phyloP scores from a whole-genome alignment of 768 basidiomycete species.

The Hypholoma sublateritium region DNA sequence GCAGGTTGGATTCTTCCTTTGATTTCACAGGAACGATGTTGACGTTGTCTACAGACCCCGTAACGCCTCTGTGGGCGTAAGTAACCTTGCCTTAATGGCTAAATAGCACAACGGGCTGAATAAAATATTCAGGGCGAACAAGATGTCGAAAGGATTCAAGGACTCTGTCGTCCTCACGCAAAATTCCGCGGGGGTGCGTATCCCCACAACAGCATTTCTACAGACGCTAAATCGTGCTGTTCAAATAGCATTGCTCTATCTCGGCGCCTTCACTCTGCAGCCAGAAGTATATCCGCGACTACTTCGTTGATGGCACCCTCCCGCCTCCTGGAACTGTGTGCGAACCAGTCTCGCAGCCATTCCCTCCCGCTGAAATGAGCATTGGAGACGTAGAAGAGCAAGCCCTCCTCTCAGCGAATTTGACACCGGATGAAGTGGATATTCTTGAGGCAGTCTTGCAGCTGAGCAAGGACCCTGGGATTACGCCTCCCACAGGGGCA shows the following conservation, averaged over 20 bases:
- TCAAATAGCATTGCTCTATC: conserved; percentile 1
- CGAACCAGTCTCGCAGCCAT: conserved; percentile 17
- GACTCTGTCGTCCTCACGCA: conserved; percentile 39
- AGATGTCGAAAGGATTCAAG: conserved; percentile 34
- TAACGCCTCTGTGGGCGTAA: conserved; percentile 28
- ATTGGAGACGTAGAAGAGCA: not conserved
- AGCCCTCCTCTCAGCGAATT: not conserved
- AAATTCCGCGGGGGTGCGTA: conserved; percentile 37
- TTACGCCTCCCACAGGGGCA: not conserved
- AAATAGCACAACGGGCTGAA: not conserved
- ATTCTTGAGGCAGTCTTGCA: not conserved
- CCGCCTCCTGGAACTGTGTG: conserved; percentile 42
- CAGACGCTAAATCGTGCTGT: not conserved
- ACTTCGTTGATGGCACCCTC: conserved; percentile 40
- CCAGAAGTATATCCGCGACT: conserved; percentile 31
- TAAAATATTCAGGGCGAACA: conserved; percentile 31
- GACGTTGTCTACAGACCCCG: conserved; percentile 23
- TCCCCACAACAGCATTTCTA: no score
- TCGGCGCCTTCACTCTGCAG: conserved; percentile 36
- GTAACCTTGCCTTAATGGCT: conserved; percentile 1
- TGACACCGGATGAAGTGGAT: not conserved
- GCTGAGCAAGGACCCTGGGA: not conserved
- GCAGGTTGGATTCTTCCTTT: conserved; percentile 23
- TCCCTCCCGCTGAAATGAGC: not conserved
- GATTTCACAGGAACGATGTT: not conserved